Percentiles rank a stretch among this genome's conserved stretches.
These are phyloP conservation scores for Magnusiomyces tetraspermus DNA, from an alignment of 1,139 yeast genomes.

Conservation along the genomic window DNA sequence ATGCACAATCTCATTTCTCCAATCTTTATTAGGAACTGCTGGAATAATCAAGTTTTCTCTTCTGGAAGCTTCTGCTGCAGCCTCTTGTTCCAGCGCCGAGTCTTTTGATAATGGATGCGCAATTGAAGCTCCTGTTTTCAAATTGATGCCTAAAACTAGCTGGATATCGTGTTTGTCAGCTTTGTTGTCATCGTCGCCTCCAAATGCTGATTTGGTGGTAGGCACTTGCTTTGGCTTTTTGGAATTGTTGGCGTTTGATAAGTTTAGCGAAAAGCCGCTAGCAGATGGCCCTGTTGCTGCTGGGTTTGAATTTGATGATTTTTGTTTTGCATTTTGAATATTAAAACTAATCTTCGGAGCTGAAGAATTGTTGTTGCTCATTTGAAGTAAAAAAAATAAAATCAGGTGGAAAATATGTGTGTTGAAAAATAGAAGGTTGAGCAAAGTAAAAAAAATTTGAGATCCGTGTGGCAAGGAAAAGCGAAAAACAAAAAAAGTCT, in stretches of 20 bases:
- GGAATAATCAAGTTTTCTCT: slow-evolving; percentile 23
- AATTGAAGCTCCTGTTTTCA: slow-evolving; percentile 4
- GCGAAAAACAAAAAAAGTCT: background rate
- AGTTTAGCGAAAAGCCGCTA: background rate
- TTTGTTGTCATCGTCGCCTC: slow-evolving; percentile 21
- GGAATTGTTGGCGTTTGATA: background rate
- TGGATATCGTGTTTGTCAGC: slow-evolving; percentile 3
- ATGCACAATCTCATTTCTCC: slow-evolving; percentile 23
- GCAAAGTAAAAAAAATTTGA: background rate
- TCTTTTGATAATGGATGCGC: background rate
- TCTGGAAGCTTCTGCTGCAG: no score
- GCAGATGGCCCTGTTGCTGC: no score
- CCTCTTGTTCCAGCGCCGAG: background rate
- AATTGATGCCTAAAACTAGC: slow-evolving; percentile 9
- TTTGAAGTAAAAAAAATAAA: background rate
- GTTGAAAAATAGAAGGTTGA: background rate
- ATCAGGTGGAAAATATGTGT: background rate
- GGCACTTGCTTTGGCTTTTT: background rate
- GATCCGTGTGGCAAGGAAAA: background rate
- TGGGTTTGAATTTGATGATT: background rate
- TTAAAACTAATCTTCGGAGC: background rate
- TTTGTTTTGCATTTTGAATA: background rate
- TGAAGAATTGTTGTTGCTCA: background rate
- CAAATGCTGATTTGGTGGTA: slow-evolving; percentile 9
- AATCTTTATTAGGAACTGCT: slow-evolving; percentile 27